A percentile compares a stretch with the other conserved stretches of the same genome.
phyloP scores from a whole-genome alignment of 1,284 basidiomycete genomes.

The Paramarasmius palmivorus region DNA sequence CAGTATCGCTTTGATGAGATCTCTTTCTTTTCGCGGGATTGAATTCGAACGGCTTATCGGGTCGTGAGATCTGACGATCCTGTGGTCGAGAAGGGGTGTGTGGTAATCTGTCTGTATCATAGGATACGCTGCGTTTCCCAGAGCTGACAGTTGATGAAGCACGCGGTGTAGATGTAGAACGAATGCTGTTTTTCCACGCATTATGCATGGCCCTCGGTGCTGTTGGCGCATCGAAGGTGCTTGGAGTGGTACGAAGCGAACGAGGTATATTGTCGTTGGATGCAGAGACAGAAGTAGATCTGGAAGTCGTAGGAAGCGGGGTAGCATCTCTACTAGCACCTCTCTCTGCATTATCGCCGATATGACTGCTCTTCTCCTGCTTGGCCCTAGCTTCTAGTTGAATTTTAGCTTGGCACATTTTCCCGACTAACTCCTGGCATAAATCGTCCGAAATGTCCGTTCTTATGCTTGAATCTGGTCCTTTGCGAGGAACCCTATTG shows the following conservation, averaged over 20 bases:
- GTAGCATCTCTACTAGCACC: neutral
- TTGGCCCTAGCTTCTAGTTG: conserved; percentile 13
- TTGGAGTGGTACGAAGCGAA: neutral
- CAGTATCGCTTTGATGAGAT: no score
- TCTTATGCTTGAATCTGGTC: conserved; percentile 8
- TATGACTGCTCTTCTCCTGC: neutral
- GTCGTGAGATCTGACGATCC: no score
- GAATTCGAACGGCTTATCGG: no score
- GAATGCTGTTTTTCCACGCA: neutral
- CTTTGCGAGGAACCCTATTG: conserved; percentile 1
- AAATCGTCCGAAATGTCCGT: conserved; percentile 20
- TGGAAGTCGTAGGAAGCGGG: neutral
- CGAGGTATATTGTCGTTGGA: neutral
- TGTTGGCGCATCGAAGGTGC: neutral
- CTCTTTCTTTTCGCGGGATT: no score
- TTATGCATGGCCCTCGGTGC: neutral
- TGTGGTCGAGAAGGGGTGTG: no score
- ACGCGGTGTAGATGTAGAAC: neutral
- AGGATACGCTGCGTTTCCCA: no score
- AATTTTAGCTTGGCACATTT: conserved; percentile 15
- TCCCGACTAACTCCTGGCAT: conserved; percentile 20
- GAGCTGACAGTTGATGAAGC: no score
- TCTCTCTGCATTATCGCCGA: neutral
- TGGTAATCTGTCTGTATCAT: no score
- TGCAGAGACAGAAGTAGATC: neutral